Percentiles rank a stretch among this genome's conserved stretches.
Conservation (phyloP, 2,329 filamentous ascomycete genomes). For the Tothia fuscella region DNA sequence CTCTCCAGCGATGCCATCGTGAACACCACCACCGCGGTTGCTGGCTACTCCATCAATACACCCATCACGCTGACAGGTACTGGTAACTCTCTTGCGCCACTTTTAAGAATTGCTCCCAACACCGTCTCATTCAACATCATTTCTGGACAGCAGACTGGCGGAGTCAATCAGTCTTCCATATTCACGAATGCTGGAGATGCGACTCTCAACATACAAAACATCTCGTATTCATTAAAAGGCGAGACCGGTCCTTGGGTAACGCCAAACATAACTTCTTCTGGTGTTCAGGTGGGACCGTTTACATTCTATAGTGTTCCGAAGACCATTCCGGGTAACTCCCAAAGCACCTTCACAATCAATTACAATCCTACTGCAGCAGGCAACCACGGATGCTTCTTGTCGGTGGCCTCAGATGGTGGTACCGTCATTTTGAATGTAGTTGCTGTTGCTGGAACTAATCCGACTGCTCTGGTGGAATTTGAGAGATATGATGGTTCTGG, state of each 20-base stretch:
- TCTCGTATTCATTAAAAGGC: constrained; percentile 33
- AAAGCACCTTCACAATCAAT: constrained; percentile 31
- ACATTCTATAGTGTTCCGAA: constrained; percentile 36
- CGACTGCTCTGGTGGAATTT: constrained; percentile 42
- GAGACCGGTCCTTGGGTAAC: constrained; percentile 35
- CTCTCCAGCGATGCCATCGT: constrained; percentile 37
- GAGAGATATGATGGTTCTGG: constrained; percentile 38
- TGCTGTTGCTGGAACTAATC: constrained; percentile 37
- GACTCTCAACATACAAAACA: constrained; percentile 31
- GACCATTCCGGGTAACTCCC: constrained; percentile 29
- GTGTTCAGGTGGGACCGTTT: constrained; percentile 36
- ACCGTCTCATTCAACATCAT: constrained; percentile 40
- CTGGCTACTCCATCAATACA: constrained; percentile 36
- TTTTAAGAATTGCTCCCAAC: constrained; percentile 38
- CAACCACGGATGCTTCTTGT: constrained; percentile 39
- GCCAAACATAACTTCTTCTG: constrained; percentile 23
- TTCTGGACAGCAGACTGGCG: constrained; percentile 28
- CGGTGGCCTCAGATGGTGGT: constrained; percentile 40
- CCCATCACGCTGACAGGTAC: constrained; percentile 38
- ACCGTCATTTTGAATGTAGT: constrained; percentile 36
- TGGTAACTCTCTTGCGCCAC: constrained; percentile 33
- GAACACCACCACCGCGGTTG: constrained; percentile 34
- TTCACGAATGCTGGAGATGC: constrained; percentile 40
- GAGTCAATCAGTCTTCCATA: constrained; percentile 32
- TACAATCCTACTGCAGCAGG: constrained; percentile 38